Conservation (phyloP, 2,329 filamentous ascomycete genomes). For the Cercospora sesami region DNA sequence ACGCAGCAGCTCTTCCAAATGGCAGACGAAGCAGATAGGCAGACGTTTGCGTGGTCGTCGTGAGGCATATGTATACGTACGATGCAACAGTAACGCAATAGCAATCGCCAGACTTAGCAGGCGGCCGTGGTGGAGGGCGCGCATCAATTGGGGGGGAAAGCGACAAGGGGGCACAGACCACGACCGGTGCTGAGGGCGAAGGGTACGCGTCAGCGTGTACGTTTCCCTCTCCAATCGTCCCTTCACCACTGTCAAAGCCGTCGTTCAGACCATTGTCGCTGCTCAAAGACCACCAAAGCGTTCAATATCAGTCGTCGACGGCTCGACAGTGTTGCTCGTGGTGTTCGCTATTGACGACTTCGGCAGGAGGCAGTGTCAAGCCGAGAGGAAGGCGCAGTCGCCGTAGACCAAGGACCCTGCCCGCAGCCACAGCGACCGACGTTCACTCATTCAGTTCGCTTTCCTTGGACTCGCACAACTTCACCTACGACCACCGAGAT, state of each 20-base stretch:
- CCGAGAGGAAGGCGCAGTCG: neutral
- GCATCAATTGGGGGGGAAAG: neutral
- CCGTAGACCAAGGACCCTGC: neutral
- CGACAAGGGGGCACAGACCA: neutral
- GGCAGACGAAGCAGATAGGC: neutral
- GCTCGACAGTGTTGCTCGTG: constrained; percentile 1
- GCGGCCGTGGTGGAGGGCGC: neutral
- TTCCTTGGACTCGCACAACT: neutral
- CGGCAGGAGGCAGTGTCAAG: constrained; percentile 1
- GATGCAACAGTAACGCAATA: neutral
- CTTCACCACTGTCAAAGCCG: constrained; percentile 6
- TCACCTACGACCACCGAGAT: neutral
- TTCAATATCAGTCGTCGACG: neutral
- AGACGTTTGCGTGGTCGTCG: neutral
- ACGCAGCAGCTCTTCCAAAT: neutral
- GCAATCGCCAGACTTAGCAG: neutral
- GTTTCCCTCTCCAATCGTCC: neutral
- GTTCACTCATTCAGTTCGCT: neutral
- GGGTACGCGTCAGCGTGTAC: neutral
- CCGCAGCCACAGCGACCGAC: constrained; percentile 5
- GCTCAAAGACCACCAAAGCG: neutral
- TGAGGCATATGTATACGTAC: neutral
- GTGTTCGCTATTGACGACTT: neutral
- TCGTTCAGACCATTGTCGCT: neutral
- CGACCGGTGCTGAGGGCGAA: neutral